phyloP scores from a whole-genome alignment of 2,329 filamentous ascomycete genomes.

The Epichloe hybrida region DNA sequence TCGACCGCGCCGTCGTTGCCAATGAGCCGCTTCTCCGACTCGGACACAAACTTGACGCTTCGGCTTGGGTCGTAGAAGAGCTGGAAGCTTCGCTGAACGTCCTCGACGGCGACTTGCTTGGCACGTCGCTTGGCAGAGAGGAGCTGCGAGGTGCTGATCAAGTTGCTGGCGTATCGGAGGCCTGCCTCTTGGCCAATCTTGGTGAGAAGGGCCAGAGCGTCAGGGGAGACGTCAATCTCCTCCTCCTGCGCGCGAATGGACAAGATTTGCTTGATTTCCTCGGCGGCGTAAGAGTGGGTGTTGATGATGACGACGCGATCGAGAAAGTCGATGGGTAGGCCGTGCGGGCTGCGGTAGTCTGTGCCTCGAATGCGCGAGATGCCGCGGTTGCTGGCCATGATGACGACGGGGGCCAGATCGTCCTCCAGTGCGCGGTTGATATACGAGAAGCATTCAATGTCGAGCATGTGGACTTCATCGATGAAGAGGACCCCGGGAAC shows the following conservation, averaged over 20 bases:
- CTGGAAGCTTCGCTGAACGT: conserved; percentile 86
- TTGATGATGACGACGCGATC: conserved; percentile 94
- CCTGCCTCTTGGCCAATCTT: conserved; percentile 93
- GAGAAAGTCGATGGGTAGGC: conserved; percentile 86
- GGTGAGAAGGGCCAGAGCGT: conserved; percentile 82
- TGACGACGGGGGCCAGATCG: conserved; percentile 89
- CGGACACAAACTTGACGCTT: conserved; percentile 79
- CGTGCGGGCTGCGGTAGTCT: conserved; percentile 84
- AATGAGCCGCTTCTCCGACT: conserved; percentile 88
- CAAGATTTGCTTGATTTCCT: conserved; percentile 87
- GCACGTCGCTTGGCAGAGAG: conserved; percentile 74
- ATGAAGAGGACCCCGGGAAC: conserved; percentile 96
- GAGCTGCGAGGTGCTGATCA: conserved; percentile 88
- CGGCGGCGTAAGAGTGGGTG: conserved; percentile 68
- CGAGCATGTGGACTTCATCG: conserved; percentile 98
- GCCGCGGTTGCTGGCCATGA: conserved; percentile 97
- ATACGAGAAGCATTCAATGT: conserved; percentile 98
- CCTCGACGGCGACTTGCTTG: conserved; percentile 70
- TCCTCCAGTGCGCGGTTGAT: conserved; percentile 94
- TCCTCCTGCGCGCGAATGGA: conserved; percentile 90
- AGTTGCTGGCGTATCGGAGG: conserved; percentile 89
- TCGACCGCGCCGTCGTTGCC: conserved; percentile 72
- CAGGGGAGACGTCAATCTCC: conserved; percentile 77
- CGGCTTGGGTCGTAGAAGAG: conserved; percentile 84
- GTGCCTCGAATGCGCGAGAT: conserved; percentile 86